These are phyloP conservation scores for Kodamaea nitidulidarum DNA, from an alignment of 805 yeast species.

Conservation along the genomic window DNA sequence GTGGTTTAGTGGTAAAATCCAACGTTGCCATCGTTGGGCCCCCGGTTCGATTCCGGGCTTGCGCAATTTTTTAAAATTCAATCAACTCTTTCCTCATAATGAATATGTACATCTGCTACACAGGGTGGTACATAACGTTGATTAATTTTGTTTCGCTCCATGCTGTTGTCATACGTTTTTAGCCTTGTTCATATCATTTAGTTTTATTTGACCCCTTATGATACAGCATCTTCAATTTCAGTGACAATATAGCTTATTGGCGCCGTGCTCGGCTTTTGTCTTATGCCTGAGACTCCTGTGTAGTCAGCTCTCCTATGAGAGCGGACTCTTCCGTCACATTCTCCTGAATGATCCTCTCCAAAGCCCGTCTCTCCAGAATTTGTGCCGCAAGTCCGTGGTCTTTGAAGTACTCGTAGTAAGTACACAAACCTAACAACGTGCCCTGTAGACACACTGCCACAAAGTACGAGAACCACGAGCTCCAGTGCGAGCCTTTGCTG, in stretches of 20 bases:
- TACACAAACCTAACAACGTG: slow-evolving; percentile 55
- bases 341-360: slow-evolving; percentile 28
- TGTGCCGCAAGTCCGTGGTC: slow-evolving; percentile 22
- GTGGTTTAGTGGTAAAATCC: slow-evolving; percentile 3
- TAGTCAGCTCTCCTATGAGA: neutral
- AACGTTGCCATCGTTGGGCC: slow-evolving; percentile 4
- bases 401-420: slow-evolving; percentile 35
- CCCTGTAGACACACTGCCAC: slow-evolving; percentile 70
- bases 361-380: slow-evolving; percentile 23
- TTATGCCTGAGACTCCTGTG: no score
- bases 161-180: no score
- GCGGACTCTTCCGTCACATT: slow-evolving; percentile 14
- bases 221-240: no score
- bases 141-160: no score
- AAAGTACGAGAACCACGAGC: slow-evolving; percentile 78
- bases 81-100: neutral
- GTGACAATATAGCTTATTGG: no score
- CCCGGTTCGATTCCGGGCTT: slow-evolving; percentile 4
- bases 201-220: no score
- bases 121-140: no score
- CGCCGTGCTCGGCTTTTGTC: no score
- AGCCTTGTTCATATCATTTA: no score
- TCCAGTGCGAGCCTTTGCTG: slow-evolving; percentile 79
- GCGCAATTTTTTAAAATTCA: neutral
- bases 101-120: no score